Base-by-base conservation (phyloP, 1,139 yeast genomes). In the Sugiyamaella paludigena region DNA sequence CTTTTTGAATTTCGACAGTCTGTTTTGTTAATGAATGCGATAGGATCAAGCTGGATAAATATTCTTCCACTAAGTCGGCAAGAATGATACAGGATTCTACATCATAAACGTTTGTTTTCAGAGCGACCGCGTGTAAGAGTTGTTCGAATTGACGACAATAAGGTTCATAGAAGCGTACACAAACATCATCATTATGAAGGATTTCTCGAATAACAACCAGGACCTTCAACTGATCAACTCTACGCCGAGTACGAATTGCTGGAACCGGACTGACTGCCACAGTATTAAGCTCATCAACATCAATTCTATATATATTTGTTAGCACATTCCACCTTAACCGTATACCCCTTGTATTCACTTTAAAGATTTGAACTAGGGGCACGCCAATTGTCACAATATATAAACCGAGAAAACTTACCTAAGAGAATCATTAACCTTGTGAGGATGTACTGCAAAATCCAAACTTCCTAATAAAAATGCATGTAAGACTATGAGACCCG, bases 1-100 rank as follows among this genome's bases (percentile, higher is more conserved):
- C 60, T 33, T 59, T 57, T 40, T 59, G 58, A 24, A 59, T 56
- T 26, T 57, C 54, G 7, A 60, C 61, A 29, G 60, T 59, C 34
- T 59, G 58, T 40, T 50, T 48, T 2, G 66, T 51, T 44, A 56
- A 37, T 38, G 63, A 55, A 56, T 57, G 58, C 44, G 55, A 43
- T 43, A 53, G 60, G n/a, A 58, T 55, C 29, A 67, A 57, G 13
- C 66, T 59, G 24, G 62, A 58, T 16, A 70, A 43, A 58, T 66
- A 69, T 46, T 74, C 74, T 50, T 71, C 78, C 1, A 70, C 72
- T 38, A 76, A 56, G 50, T 74, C 77, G 49, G 78, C 77, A n/a
- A 79, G 64, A 2, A 73, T 69, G 30, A 77, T 78, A 51, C 82
- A 72, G 15, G 73, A 66, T 40, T 73, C 76, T 51, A 68, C 64